Conservation (phyloP, 2,329 filamentous ascomycete species). For the Ceratocystis colombiana region DNA sequence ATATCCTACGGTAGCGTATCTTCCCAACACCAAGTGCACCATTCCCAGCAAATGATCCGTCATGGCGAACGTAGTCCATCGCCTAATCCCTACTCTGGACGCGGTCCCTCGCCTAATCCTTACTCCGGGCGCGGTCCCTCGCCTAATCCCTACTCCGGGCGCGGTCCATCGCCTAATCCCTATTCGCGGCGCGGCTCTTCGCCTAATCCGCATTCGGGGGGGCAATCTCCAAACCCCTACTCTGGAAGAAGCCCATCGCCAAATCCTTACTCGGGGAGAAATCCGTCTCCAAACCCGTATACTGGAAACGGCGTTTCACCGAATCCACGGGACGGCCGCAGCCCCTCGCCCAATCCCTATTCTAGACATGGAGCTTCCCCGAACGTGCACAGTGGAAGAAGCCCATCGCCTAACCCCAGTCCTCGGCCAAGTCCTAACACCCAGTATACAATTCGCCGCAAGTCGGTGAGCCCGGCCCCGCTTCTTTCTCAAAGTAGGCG, state of each 20-base stretch:
- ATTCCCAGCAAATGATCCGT: constrained; percentile 20
- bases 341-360: constrained; percentile 22
- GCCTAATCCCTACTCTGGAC: neutral
- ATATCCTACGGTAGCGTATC: constrained; percentile 15
- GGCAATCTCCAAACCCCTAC: constrained; percentile 12
- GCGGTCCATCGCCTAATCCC: neutral
- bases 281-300: constrained; percentile 29
- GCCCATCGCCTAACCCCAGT: constrained; percentile 35
- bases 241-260: constrained; percentile 13
- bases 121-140: neutral
- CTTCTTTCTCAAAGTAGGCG: constrained; percentile 40
- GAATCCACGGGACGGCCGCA: constrained; percentile 31
- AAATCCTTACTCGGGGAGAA: constrained; percentile 9
- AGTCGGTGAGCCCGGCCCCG: constrained; percentile 65
- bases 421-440: constrained; percentile 34
- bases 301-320: constrained; percentile 26
- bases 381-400: constrained; percentile 19
- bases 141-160: neutral
- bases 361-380: constrained; percentile 13
- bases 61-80: constrained; percentile 21
- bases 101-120: neutral
- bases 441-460: constrained; percentile 51
- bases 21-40: neutral
- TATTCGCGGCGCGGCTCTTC: neutral
- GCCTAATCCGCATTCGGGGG: neutral